Conservation (phyloP, 768 basidiomycete genomes). For the Boletus rex-veris region DNA sequence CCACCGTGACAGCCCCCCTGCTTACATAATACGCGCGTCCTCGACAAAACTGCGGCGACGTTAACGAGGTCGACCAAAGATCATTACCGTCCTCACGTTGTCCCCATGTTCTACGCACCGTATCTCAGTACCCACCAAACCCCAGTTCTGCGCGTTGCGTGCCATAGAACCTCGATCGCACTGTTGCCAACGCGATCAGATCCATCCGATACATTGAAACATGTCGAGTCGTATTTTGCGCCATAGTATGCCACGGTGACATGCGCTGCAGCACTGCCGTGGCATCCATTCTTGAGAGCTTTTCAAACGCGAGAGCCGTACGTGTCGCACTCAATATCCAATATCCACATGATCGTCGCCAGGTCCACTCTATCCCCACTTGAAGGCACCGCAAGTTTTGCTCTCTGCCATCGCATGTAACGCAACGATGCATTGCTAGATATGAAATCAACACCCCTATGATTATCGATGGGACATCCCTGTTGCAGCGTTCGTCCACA, state of each 20-base stretch:
- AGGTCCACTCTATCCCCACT: constrained; percentile 24
- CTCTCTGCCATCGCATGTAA: constrained; percentile 15
- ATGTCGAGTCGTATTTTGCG: background rate
- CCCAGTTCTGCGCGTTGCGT: background rate
- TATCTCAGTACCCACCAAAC: constrained; percentile 4
- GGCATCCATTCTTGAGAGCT: constrained; percentile 12
- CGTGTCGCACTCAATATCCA: background rate
- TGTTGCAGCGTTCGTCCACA: constrained; percentile 12
- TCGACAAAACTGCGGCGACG: too few species aligned
- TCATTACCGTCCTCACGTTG: too few species aligned
- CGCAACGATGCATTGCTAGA: constrained; percentile 19
- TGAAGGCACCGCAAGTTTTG: constrained; percentile 5
- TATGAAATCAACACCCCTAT: constrained; percentile 29
- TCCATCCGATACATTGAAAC: constrained; percentile 5
- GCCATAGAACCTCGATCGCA: background rate
- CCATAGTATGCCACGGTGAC: constrained; percentile 7
- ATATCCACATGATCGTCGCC: constrained; percentile 5
- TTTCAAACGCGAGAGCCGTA: background rate
- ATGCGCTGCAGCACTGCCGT: constrained; percentile 10
- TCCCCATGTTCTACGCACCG: background rate
- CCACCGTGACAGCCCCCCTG: constrained; percentile 3
- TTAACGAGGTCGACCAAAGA: too few species aligned
- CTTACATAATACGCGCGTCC: constrained; percentile 14
- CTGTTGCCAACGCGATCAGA: constrained; percentile 15
- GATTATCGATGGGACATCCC: constrained; percentile 20